phyloP scores from a whole-genome alignment of 2,329 filamentous ascomycete species.

The Karstenula rhodostoma region DNA sequence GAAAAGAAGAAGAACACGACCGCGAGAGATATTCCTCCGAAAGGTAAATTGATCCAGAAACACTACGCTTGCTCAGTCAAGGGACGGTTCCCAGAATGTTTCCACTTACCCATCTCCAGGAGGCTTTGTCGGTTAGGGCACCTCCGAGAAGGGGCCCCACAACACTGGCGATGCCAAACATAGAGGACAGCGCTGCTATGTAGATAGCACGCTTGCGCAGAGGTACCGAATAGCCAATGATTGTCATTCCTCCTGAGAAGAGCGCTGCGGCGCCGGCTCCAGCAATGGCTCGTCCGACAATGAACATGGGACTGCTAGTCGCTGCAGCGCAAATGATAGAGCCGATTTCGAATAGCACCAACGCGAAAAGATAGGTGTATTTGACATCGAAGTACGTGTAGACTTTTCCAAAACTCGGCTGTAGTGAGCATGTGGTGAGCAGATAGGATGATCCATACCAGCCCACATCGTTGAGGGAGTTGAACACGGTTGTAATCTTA shows the following conservation, averaged over 20 bases:
- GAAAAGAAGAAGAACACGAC: slow-evolving; percentile 45
- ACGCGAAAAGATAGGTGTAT: slow-evolving; percentile 58
- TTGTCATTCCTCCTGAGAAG: slow-evolving; percentile 61
- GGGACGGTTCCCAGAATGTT: too few species aligned
- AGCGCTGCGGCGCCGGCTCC: slow-evolving; percentile 63
- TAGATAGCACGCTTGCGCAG: slow-evolving; percentile 55
- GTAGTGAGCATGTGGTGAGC: slow-evolving; percentile 52
- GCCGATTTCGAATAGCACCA: slow-evolving; percentile 60
- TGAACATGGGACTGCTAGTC: slow-evolving; percentile 60
- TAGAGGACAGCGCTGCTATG: slow-evolving; percentile 45
- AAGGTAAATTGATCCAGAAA: slow-evolving; percentile 55
- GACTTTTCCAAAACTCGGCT: slow-evolving; percentile 62
- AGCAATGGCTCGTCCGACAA: slow-evolving; percentile 63
- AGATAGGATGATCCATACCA: slow-evolving; percentile 58
- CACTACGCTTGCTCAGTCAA: slow-evolving; percentile 25
- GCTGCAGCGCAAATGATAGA: slow-evolving; percentile 63
- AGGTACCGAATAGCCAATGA: slow-evolving; percentile 54
- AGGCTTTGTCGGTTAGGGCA: slow-evolving; percentile 49
- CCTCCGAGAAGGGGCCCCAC: slow-evolving; percentile 55
- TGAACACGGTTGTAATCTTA: slow-evolving; percentile 52
- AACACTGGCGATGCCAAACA: slow-evolving; percentile 52
- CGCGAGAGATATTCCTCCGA: slow-evolving; percentile 51
- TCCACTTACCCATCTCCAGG: slow-evolving; percentile 43
- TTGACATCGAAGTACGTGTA: slow-evolving; percentile 67
- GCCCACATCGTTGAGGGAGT: slow-evolving; percentile 51